Conservation (phyloP, 495 filamentous ascomycete species). For the Umbilicaria muhlenbergii region DNA sequence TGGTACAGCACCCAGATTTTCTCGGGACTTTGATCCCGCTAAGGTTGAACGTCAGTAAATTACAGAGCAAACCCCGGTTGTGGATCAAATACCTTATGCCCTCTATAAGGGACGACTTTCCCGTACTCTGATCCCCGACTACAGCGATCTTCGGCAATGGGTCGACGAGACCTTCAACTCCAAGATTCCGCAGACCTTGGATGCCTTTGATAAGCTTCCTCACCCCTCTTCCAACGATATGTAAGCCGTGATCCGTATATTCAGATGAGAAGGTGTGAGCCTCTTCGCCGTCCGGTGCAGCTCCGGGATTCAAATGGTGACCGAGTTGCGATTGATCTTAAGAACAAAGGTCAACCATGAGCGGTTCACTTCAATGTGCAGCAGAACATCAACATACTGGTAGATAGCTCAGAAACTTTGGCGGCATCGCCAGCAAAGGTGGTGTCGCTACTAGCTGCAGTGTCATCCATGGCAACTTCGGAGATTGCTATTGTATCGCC, state of each 20-base stretch:
- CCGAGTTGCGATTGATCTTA: too few relatives aligned
- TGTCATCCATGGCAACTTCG: neutral
- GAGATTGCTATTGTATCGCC: conserved; percentile 2
- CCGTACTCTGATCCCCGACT: conserved; percentile 67
- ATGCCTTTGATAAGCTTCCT: conserved; percentile 29
- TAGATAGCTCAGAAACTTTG: too few relatives aligned
- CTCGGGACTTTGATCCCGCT: conserved; percentile 60
- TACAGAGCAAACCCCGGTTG: neutral
- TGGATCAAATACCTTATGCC: conserved; percentile 31
- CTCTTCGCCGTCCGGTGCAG: too few relatives aligned
- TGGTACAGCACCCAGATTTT: conserved; percentile 52
- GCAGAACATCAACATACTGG: too few relatives aligned
- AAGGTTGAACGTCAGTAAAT: neutral
- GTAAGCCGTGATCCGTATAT: conserved; percentile 9
- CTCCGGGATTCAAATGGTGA: too few relatives aligned
- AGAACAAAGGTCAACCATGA: too few relatives aligned
- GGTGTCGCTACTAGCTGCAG: neutral
- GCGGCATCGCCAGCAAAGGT: neutral
- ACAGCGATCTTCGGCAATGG: conserved; percentile 61
- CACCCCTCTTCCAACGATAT: conserved; percentile 24
- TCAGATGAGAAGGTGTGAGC: too few relatives aligned
- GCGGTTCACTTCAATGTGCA: too few relatives aligned
- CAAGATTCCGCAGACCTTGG: conserved; percentile 28
- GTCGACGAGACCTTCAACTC: conserved; percentile 38
- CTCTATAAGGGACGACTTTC: conserved; percentile 69